Percentiles rank a stretch among this genome's conserved stretches.
phyloP scores from a whole-genome alignment of 495 filamentous ascomycete species.

The Penicillium bovifimosum region DNA sequence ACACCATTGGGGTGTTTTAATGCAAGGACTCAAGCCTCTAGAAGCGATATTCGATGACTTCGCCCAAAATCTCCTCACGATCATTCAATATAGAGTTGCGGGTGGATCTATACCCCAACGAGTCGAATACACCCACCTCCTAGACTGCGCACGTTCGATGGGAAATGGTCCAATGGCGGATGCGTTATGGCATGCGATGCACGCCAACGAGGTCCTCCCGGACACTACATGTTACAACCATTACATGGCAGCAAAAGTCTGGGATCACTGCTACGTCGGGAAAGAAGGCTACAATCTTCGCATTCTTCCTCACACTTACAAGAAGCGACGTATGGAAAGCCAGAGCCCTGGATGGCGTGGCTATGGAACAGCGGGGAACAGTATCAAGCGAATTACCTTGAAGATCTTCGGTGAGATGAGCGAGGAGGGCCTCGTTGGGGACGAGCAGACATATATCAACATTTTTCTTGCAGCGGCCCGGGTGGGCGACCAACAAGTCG shows the following conservation, averaged over 20 bases:
- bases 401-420: conserved; percentile 49
- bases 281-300: conserved; percentile 35
- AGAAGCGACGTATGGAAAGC: conserved; percentile 19
- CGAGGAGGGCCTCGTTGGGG: conserved; percentile 33
- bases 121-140: conserved; percentile 51
- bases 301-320: conserved; percentile 33
- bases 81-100: conserved; percentile 32
- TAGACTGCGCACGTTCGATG: conserved; percentile 48
- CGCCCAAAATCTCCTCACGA: conserved; percentile 27
- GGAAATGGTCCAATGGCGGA: conserved; percentile 42
- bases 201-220: conserved; percentile 28
- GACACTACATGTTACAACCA: conserved; percentile 54
- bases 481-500: conserved; percentile 45
- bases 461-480: conserved; percentile 52
- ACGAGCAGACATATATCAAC: conserved; percentile 52
- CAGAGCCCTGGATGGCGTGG: conserved; percentile 25
- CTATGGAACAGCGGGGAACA: conserved; percentile 27
- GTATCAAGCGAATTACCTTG: conserved; percentile 33
- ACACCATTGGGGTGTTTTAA: conserved; percentile 35
- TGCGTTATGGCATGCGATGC: conserved; percentile 50
- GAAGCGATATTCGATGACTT: conserved; percentile 37
- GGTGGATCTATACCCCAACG: conserved; percentile 28
- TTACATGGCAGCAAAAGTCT: conserved; percentile 45
- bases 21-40: conserved; percentile 22
- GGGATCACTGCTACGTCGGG: conserved; percentile 35